A percentile compares a stretch with the other conserved stretches of the same genome.
phyloP scores from a whole-genome alignment of 179 eudicot genomes.

The Drosera spatulata region DNA sequence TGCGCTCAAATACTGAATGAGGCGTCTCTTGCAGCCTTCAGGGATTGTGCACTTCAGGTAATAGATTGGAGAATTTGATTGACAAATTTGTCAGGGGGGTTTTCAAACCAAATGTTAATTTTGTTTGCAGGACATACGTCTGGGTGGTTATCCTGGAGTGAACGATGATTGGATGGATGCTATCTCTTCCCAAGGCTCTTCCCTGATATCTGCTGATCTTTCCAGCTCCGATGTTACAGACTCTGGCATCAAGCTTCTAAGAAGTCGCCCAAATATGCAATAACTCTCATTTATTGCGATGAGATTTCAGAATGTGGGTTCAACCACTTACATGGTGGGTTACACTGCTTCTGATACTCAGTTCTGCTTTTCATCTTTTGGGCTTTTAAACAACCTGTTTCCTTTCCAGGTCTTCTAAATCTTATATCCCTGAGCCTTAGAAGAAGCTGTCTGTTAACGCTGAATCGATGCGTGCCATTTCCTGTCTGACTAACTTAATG shows the following conservation, averaged over 20 bases:
- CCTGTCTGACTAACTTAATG: constrained; percentile 42
- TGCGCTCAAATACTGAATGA: too few relatives aligned
- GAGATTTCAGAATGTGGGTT: constrained; percentile 54
- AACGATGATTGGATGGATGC: constrained; percentile 70
- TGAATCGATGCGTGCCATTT: constrained; percentile 44
- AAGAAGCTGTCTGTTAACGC: constrained; percentile 52
- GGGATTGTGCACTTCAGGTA: too few relatives aligned
- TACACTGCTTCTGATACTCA: background rate
- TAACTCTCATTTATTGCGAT: constrained; percentile 50
- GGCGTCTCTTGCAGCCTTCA: too few relatives aligned
- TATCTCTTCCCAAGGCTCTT: constrained; percentile 57
- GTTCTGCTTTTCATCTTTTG: background rate
- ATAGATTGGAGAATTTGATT: constrained; percentile 61
- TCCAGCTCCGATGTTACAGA: constrained; percentile 66
- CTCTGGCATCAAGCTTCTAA: constrained; percentile 39
- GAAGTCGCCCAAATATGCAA: constrained; percentile 46
- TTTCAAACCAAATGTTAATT: constrained; percentile 1
- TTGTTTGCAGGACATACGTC: constrained; percentile 39
- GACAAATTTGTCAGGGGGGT: constrained; percentile 29
- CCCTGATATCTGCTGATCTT: constrained; percentile 59
- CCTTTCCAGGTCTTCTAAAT: constrained; percentile 47
- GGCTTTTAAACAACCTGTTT: background rate
- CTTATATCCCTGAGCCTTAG: constrained; percentile 52
- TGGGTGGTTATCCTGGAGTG: constrained; percentile 56
- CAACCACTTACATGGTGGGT: constrained; percentile 32